Evolutionary conservation across 306 rosid genomes (phyloP), one percentile per base, ranked within the genome.

Genomic region (Begonia peltatifolia): DNA sequence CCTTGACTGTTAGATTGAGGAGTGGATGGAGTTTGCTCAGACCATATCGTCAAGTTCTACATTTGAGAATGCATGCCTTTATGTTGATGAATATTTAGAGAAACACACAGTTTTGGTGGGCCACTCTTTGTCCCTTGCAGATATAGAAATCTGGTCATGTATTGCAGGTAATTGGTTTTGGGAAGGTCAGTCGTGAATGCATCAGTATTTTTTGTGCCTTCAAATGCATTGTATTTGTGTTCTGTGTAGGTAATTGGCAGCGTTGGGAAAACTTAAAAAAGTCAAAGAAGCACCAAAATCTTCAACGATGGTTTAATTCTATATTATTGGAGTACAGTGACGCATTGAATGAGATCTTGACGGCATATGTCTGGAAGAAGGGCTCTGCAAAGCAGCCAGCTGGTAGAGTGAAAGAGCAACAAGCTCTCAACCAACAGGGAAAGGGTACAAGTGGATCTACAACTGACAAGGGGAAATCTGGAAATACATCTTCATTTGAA

Each of bases 201-300:
- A 30, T 30, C 9, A 2, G 8, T 30, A 30, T 30, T 30, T 7
- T 30, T 30, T 30, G 38, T 7, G 9, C 9, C 38, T 61, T 10
- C 35, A 52, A 54, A 50, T 50, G 56, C 25, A 42, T n/a, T 17
- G 11, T 11, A 13, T 41, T n/a, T 60, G 8, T 57, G 14, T 54
- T 36, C 17, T 69, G 57, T 59, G 53, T 75, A 90, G 95, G 84
- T 63, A 57, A 82, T 67, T 94, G 92, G 50, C 76, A 71, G 69
- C 81, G 99, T 66, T 90, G 99, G 95, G 95, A 86, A 70, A 80
- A 94, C 71, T 71, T 90, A 68, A 90, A 92, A 76, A 86, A 83
- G 71, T 80, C 94, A 42, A 85, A 79, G 68, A 90, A 86, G 68
- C 83, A 83, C 70, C 74, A 43, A 30, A 90, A 86, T 70, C 92